A percentile compares a stretch with the other conserved stretches of the same genome.
These are phyloP conservation scores for Spergularia azorica DNA, from an alignment of 179 eudicot species.

Conservation along the genomic window DNA sequence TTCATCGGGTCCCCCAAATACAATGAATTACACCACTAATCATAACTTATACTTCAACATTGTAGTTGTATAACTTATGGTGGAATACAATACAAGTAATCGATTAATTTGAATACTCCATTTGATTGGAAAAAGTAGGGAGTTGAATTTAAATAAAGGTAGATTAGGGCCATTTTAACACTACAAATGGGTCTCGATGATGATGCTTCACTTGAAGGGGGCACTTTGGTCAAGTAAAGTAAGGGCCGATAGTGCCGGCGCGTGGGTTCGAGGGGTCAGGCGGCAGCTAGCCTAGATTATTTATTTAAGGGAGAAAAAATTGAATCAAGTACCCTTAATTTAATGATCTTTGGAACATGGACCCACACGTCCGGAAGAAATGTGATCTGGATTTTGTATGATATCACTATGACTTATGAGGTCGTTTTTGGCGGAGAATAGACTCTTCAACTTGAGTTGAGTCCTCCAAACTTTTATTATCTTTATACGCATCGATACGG, in stretches of 20 bases:
- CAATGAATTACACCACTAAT: too few relatives aligned
- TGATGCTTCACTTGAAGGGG: slow-evolving; percentile 24
- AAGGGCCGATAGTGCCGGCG: slow-evolving; percentile 16
- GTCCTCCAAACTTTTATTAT: too few relatives aligned
- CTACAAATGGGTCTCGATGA: neutral
- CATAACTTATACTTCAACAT: too few relatives aligned
- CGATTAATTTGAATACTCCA: too few relatives aligned
- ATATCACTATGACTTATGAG: slow-evolving; percentile 5
- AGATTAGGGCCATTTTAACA: too few relatives aligned
- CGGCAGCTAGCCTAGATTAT: neutral
- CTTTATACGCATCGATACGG: too few relatives aligned
- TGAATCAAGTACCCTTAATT: slow-evolving; percentile 8
- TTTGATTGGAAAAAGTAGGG: too few relatives aligned
- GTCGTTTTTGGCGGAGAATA: slow-evolving; percentile 10
- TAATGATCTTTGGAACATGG: slow-evolving; percentile 3
- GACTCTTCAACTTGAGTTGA: slow-evolving; percentile 3
- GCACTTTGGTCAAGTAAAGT: slow-evolving; percentile 17
- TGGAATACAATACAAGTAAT: too few relatives aligned
- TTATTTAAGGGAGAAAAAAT: neutral
- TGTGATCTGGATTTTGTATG: slow-evolving; percentile 21
- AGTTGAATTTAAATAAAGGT: too few relatives aligned
- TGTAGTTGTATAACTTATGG: too few relatives aligned
- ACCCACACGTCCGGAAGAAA: slow-evolving; percentile 20
- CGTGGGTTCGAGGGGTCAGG: slow-evolving; percentile 23
- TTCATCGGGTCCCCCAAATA: too few relatives aligned